phyloP scores from a whole-genome alignment of 768 basidiomycete genomes.

The Dioszegia hungarica region DNA sequence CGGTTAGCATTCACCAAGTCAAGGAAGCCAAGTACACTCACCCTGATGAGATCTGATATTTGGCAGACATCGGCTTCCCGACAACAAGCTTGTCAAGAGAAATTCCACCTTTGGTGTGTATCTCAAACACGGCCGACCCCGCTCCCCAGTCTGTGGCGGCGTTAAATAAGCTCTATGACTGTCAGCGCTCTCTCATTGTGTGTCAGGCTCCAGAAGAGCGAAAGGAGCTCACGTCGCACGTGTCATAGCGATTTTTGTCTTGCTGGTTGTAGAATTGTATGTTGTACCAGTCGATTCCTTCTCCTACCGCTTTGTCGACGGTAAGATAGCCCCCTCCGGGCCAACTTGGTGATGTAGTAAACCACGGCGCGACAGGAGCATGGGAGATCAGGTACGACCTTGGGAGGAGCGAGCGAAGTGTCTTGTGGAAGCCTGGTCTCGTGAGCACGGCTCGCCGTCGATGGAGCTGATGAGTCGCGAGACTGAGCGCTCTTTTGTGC shows the following conservation, averaged over 20 bases:
- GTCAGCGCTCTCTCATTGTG: background rate
- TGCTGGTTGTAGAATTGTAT: constrained; percentile 38
- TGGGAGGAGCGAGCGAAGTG: constrained; percentile 16
- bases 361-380: constrained; percentile 19
- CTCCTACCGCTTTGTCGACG: constrained; percentile 56
- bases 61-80: constrained; percentile 59
- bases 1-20: constrained; percentile 41
- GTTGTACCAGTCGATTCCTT: constrained; percentile 34
- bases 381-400: constrained; percentile 30
- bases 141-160: constrained; percentile 50
- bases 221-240: no score
- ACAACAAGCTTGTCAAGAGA: constrained; percentile 62
- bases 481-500: no score
- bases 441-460: no score
- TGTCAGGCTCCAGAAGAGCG: no score
- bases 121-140: constrained; percentile 56
- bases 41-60: constrained; percentile 43
- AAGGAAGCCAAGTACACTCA: background rate
- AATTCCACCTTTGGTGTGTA: constrained; percentile 56
- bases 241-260: constrained; percentile 11
- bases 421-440: constrained; percentile 19
- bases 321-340: constrained; percentile 55
- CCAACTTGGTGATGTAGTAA: constrained; percentile 9
- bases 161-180: constrained; percentile 52
- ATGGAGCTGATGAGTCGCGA: no score